Conservation (phyloP, 2,329 filamentous ascomycete species). For the Apiospora marii region DNA sequence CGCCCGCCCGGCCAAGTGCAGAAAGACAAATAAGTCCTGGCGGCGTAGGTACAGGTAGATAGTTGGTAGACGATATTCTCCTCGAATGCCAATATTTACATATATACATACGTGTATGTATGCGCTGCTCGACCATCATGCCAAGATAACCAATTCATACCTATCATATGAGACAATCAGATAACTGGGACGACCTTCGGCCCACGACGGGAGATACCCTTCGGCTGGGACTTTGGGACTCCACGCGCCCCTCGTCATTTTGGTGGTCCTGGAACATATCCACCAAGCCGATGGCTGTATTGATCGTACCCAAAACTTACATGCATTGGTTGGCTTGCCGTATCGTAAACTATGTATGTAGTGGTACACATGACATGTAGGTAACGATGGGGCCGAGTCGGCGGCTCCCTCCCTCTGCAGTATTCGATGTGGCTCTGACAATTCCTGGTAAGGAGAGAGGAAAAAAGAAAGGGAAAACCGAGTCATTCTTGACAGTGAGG, state of each 20-base stretch:
- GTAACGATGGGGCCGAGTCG: not conserved
- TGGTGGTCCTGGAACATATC: conserved; percentile 8
- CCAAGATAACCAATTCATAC: not conserved
- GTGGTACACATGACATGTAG: too few species aligned
- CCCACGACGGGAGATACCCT: conserved; percentile 11
- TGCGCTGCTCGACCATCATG: too few species aligned
- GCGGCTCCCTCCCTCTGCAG: not conserved
- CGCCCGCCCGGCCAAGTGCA: not conserved
- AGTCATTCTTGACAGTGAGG: not conserved
- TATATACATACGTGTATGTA: too few species aligned
- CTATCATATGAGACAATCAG: not conserved
- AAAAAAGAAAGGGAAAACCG: not conserved
- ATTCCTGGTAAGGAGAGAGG: not conserved
- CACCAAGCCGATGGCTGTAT: not conserved
- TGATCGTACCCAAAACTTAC: not conserved
- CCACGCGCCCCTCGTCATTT: conserved; percentile 6
- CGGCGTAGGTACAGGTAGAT: not conserved
- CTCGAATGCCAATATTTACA: not conserved
- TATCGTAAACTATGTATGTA: not conserved
- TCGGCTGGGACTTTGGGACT: conserved; percentile 4
- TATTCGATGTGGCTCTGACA: not conserved
- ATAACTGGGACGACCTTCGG: not conserved
- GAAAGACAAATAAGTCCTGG: not conserved
- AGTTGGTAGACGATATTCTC: not conserved
- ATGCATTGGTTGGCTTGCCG: not conserved